phyloP scores from a whole-genome alignment of 257 asterid genomes.

The Galeopsis tetrahit region DNA sequence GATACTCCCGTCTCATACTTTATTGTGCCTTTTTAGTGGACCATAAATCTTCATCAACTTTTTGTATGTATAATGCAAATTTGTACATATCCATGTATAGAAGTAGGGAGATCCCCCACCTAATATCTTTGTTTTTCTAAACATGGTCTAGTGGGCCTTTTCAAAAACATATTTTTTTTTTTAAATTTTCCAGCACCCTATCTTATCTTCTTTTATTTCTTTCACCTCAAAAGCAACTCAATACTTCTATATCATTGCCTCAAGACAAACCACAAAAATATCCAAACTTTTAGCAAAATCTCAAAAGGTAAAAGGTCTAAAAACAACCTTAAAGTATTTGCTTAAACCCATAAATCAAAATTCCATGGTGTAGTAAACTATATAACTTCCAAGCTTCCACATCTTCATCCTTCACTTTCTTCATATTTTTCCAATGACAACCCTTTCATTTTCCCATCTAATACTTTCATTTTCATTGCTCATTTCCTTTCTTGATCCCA shows the following conservation, averaged over 20 bases:
- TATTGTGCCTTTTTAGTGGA: too few relatives aligned
- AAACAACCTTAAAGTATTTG: constrained; percentile 31
- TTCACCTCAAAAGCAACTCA: constrained; percentile 42
- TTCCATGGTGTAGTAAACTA: constrained; percentile 40
- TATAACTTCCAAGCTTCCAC: constrained; percentile 33
- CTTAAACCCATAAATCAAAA: constrained; percentile 27
- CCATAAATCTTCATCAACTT: not conserved
- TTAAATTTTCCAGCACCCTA: constrained; percentile 28
- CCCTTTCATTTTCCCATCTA: constrained; percentile 41
- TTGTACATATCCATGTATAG: constrained; percentile 26
- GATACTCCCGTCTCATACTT: too few relatives aligned
- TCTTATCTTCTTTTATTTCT: constrained; percentile 57
- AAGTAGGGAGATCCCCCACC: constrained; percentile 42
- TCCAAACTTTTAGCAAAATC: constrained; percentile 41
- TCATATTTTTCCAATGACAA: constrained; percentile 43
- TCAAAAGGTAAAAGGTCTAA: constrained; percentile 35
- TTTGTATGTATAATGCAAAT: constrained; percentile 9
- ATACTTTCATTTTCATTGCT: constrained; percentile 49
- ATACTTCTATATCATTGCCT: constrained; percentile 49
- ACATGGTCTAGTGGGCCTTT: constrained; percentile 55
- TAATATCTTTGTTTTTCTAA: constrained; percentile 35
- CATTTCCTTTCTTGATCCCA: constrained; percentile 31
- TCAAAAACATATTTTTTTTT: constrained; percentile 30
- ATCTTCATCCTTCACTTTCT: constrained; percentile 28
- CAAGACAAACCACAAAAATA: constrained; percentile 35